Evolutionary conservation across 768 basidiomycete genomes (phyloP).

Genomic region (Tulasnella calospora): DNA sequence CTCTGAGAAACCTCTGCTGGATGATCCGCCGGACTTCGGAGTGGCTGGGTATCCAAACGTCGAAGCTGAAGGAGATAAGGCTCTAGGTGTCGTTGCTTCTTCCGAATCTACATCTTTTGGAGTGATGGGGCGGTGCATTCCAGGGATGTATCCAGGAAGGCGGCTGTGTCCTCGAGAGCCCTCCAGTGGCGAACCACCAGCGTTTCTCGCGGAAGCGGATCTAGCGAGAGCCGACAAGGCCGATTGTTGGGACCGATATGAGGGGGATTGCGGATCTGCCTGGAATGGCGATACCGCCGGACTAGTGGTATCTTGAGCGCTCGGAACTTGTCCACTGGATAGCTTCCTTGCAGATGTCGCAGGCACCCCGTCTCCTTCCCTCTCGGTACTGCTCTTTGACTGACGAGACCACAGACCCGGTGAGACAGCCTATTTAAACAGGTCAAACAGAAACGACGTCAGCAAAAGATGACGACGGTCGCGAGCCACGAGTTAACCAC

Average conservation of each 20-base stretch:
- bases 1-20: neutral
- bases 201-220: neutral
- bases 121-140: conserved; percentile 88
- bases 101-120: conserved; percentile 72
- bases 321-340: neutral
- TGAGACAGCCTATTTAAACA: neutral
- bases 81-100: conserved; percentile 69
- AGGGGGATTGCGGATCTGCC: neutral
- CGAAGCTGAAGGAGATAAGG: conserved; percentile 56
- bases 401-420: neutral
- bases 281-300: neutral
- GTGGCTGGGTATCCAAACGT: conserved; percentile 26
- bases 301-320: neutral
- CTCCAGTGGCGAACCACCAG: neutral
- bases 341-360: neutral
- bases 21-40: neutral
- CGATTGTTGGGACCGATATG: neutral
- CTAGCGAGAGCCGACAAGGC: neutral
- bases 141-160: conserved; percentile 79
- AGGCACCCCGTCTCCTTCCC: neutral
- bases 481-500: neutral
- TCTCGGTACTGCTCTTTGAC: conserved; percentile 1
- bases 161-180: conserved; percentile 32
- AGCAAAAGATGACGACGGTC: neutral
- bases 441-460: neutral